Evolutionary conservation across 768 basidiomycete genomes (phyloP).

Genomic region (Sutorius australiensis): DNA sequence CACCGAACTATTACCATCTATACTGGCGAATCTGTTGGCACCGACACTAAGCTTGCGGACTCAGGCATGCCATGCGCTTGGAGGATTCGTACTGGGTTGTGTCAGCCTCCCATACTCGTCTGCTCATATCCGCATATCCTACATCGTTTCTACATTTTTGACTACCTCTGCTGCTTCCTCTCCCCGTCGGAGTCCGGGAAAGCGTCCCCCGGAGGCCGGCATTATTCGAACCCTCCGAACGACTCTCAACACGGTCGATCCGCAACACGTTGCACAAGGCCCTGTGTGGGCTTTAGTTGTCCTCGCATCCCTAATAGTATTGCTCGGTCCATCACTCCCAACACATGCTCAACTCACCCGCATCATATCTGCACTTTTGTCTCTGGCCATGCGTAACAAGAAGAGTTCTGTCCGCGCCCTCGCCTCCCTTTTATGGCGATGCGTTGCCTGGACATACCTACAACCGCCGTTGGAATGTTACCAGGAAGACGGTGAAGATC

Average conservation of each 20-base stretch:
- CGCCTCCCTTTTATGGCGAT: constrained; percentile 62
- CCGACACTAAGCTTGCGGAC: constrained; percentile 60
- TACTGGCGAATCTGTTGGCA: constrained; percentile 61
- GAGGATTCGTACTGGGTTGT: constrained; percentile 59
- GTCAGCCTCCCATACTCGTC: constrained; percentile 44
- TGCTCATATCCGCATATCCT: constrained; percentile 53
- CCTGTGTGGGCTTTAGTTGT: constrained; percentile 77
- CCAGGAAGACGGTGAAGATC: constrained; percentile 25
- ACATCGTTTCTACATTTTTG: constrained; percentile 45
- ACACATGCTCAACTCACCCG: constrained; percentile 42
- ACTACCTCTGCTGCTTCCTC: constrained; percentile 37
- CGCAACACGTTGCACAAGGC: constrained; percentile 62
- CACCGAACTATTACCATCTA: constrained; percentile 51
- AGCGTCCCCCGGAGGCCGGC: constrained; percentile 39
- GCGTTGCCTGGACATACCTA: constrained; percentile 62
- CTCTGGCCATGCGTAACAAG: constrained; percentile 55
- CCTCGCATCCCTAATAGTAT: constrained; percentile 58
- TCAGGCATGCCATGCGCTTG: constrained; percentile 73
- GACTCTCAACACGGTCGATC: constrained; percentile 53
- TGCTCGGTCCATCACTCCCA: constrained; percentile 57
- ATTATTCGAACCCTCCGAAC: constrained; percentile 67
- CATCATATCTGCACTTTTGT: constrained; percentile 47
- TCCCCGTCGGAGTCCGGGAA: constrained; percentile 35
- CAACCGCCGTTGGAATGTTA: constrained; percentile 39
- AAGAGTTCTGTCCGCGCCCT: constrained; percentile 63